Evolutionary conservation across 2,329 filamentous ascomycete species (phyloP), one percentile per base, ranked within the genome.

Genomic region (Ascochyta clinopodiicola): DNA sequence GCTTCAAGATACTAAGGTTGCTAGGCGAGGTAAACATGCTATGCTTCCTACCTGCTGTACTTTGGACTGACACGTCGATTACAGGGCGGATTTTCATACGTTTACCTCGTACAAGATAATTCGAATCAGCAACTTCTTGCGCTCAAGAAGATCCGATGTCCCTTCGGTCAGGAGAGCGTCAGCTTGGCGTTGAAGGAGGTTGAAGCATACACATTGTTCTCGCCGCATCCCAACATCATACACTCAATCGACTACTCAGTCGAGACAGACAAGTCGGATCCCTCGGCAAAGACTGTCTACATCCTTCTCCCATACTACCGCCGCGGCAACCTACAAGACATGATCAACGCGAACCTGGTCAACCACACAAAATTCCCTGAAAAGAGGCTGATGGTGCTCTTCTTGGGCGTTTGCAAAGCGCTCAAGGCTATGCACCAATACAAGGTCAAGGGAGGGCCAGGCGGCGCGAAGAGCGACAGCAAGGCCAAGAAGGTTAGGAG

Each of bases 131-230:
- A 94, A 68, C 85, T 96, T 42, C 94, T 96, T 76, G 95, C 95
- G 17, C 87, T 98, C 59, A 99, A 99, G 79, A 99, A 99, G 84
- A 99, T 99, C 77, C 89, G 94, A 73, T 99, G 95, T 82, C 94
- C 95, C 4, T 98, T 99, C 72, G 95, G 95, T 64, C 90, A 95
- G 77, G 95, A 99, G 81, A 96, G 92, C 24, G 94, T 99, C 56
- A 88, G 92, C 64, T 92, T 91, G 75, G 95, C 95, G 46, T 89
- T 98, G 83, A 94, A 94, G 76, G 95, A 99, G 80, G 95, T 98
- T 59, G 94, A 98, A 76, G 94, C 95, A 44, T 99, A 99, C 81
- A 88, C 88, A 63, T 86, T 97, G 56, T 99, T 99, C 80, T 81
- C 86, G 51, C 87, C 88, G 64, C 86, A 91, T 60, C 86, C 88